phyloP scores from a whole-genome alignment of 2,329 filamentous ascomycete species.

The Alternaria tenuissima region DNA sequence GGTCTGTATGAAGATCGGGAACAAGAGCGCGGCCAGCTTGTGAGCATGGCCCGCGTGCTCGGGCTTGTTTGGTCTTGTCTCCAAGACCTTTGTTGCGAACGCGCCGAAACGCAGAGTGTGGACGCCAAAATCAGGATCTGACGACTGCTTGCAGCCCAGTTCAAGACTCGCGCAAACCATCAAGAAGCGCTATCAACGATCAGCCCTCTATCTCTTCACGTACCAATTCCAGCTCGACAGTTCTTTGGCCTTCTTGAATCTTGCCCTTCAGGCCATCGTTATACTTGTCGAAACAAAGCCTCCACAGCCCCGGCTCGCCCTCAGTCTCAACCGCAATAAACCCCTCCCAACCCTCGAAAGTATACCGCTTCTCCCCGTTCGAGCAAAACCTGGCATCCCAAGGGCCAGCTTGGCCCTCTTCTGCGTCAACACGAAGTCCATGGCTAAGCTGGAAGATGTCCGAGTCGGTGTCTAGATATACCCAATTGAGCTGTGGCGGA shows the following conservation, averaged over 20 bases:
- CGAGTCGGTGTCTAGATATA: conserved; percentile 68
- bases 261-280: conserved; percentile 53
- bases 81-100: background rate
- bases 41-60: background rate
- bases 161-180: background rate
- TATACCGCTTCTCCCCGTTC: conserved; percentile 64
- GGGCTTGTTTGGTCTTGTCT: background rate
- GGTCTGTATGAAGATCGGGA: background rate
- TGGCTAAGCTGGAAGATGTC: conserved; percentile 47
- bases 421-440: conserved; percentile 68
- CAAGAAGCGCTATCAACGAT: background rate
- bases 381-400: conserved; percentile 74
- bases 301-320: conserved; percentile 59
- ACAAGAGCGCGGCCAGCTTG: background rate
- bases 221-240: conserved; percentile 29
- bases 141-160: background rate
- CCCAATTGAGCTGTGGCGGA: conserved; percentile 73
- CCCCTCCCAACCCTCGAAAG: conserved; percentile 63
- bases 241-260: conserved; percentile 35
- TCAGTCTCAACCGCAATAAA: conserved; percentile 63
- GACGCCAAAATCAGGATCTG: background rate
- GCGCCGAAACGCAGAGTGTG: background rate
- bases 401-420: conserved; percentile 56
- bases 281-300: conserved; percentile 58
- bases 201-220: conserved; percentile 18